Percentiles rank a stretch among this genome's conserved stretches.
Conservation (phyloP, 2,329 filamentous ascomycete species). For the Aspergillus novoparasiticus region DNA sequence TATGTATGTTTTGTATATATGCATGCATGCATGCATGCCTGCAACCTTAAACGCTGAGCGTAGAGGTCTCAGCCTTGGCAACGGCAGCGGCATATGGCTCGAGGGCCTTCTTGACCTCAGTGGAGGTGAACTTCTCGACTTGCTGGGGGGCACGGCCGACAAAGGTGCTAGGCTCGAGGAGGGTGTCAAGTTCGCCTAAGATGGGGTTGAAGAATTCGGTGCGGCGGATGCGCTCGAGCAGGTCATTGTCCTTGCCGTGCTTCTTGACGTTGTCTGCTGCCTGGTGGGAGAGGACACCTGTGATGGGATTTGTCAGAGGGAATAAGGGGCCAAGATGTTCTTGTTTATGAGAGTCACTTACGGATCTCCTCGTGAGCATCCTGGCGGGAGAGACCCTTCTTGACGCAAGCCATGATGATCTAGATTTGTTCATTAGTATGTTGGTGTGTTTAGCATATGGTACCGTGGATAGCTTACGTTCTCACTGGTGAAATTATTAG, state of each 20-base stretch:
- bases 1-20: not conserved
- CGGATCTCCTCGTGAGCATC: conserved; percentile 87
- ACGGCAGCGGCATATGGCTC: conserved; percentile 48
- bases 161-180: conserved; percentile 66
- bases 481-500: conserved; percentile 33
- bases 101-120: conserved; percentile 52
- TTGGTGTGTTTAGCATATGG: not conserved
- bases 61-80: conserved; percentile 39
- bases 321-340: not conserved
- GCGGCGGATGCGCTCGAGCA: conserved; percentile 74
- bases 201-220: conserved; percentile 75
- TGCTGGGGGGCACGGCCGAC: conserved; percentile 59
- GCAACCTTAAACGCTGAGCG: conserved; percentile 41
- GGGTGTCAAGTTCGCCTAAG: conserved; percentile 66
- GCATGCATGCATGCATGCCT: not conserved
- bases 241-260: conserved; percentile 75
- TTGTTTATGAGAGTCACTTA: conserved; percentile 20
- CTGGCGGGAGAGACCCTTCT: conserved; percentile 71
- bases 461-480: conserved; percentile 27
- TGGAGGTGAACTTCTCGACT: conserved; percentile 55
- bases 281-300: conserved; percentile 71
- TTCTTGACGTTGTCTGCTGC: conserved; percentile 71
- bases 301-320: conserved; percentile 18
- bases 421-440: conserved; percentile 47
- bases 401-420: conserved; percentile 77